A percentile compares a stretch with the other conserved stretches of the same genome.
Evolutionary conservation across 2,329 filamentous ascomycete genomes (phyloP).

Genomic region (Fusarium austroafricanum): DNA sequence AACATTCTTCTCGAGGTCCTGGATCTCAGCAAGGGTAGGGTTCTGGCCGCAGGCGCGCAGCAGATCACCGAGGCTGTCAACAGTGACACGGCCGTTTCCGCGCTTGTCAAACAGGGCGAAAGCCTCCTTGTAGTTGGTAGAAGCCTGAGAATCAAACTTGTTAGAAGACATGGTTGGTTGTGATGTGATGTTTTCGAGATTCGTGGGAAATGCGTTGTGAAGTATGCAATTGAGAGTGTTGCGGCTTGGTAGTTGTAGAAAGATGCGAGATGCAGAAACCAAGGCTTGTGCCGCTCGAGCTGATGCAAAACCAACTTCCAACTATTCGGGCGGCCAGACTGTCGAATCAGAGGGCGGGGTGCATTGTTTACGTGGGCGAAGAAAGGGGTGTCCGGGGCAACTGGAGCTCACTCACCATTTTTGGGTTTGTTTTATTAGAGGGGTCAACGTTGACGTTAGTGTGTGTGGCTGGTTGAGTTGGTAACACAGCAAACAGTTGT

Average conservation of each 20-base stretch:
- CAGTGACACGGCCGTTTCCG: slow-evolving; percentile 89
- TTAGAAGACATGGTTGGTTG: slow-evolving; percentile 62
- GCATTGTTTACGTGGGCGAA: slow-evolving; percentile 50
- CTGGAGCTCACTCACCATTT: slow-evolving; percentile 54
- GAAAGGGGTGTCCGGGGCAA: slow-evolving; percentile 50
- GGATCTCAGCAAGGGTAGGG: slow-evolving; percentile 92
- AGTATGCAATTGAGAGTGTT: slow-evolving; percentile 30
- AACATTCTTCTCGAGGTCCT: slow-evolving; percentile 89
- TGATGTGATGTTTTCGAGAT: slow-evolving; percentile 10
- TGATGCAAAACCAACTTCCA: slow-evolving; percentile 44
- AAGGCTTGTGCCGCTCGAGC: slow-evolving; percentile 27
- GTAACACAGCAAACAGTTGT: slow-evolving; percentile 16
- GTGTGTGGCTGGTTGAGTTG: slow-evolving; percentile 34
- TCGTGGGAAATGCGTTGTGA: slow-evolving; percentile 15
- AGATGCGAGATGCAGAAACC: slow-evolving; percentile 20
- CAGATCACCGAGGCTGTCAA: slow-evolving; percentile 90
- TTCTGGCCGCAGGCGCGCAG: slow-evolving; percentile 98
- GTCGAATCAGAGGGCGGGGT: slow-evolving; percentile 53
- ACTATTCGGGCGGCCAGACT: slow-evolving; percentile 33
- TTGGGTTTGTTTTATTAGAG: slow-evolving; percentile 39
- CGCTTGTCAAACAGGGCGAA: slow-evolving; percentile 99
- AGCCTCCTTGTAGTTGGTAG: slow-evolving; percentile 99
- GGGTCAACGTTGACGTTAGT: slow-evolving; percentile 14
- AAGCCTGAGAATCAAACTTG: slow-evolving; percentile 69
- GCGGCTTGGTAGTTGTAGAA: slow-evolving; percentile 25